A percentile compares a stretch with the other conserved stretches of the same genome.
These are phyloP conservation scores for Alternaria solani DNA, from an alignment of 2,329 filamentous ascomycete genomes.

Conservation along the genomic window DNA sequence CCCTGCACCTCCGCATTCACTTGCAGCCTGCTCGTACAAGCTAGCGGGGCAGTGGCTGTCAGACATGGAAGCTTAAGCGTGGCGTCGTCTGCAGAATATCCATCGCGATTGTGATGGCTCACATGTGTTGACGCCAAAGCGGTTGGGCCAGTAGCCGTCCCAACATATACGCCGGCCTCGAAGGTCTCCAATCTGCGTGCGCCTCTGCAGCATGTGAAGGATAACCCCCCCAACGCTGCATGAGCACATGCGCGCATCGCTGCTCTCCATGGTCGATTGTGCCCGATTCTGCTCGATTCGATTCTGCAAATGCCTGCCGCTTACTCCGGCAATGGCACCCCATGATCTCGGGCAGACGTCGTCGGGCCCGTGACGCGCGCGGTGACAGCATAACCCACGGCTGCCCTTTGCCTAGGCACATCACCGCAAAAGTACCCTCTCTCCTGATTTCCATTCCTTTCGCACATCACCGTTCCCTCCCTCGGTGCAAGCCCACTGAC, in stretches of 20 bases:
- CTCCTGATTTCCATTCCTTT: neutral
- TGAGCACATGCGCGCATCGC: neutral
- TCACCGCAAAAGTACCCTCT: constrained; percentile 5
- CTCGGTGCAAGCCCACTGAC: constrained; percentile 12
- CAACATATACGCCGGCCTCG: constrained; percentile 8
- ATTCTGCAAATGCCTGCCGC: constrained; percentile 15
- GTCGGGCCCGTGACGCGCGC: constrained; percentile 17
- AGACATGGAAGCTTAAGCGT: neutral
- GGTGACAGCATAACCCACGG: constrained; percentile 18
- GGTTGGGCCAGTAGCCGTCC: constrained; percentile 14
- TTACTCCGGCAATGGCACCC: constrained; percentile 28
- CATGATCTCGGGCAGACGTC: constrained; percentile 29
- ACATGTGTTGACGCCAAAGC: neutral
- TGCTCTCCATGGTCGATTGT: neutral
- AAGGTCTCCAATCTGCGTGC: neutral
- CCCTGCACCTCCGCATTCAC: constrained; percentile 18
- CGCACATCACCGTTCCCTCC: neutral
- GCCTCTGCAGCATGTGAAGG: constrained; percentile 17
- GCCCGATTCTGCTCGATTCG: no score
- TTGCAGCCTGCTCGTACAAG: constrained; percentile 1
- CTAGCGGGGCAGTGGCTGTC: constrained; percentile 13
- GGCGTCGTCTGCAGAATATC: neutral
- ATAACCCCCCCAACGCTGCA: neutral
- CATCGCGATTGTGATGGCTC: neutral
- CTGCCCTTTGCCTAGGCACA: constrained; percentile 5